phyloP scores from a whole-genome alignment of 352 stramenopile species.

The Pythium myriotylum region DNA sequence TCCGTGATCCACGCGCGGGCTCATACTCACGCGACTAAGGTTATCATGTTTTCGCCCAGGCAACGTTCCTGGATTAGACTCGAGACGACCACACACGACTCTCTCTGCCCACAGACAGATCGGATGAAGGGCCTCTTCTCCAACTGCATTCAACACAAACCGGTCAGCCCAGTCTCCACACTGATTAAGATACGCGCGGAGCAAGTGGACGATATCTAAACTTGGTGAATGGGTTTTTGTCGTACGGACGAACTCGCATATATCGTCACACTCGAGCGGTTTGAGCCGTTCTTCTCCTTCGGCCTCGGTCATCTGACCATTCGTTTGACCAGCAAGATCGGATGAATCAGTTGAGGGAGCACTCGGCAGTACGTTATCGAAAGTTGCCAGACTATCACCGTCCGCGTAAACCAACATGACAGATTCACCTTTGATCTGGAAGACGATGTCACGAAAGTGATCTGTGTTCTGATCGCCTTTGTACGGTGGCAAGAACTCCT shows the following conservation, averaged over 20 bases:
- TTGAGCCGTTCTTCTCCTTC: not conserved
- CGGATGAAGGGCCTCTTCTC: constrained; percentile 39
- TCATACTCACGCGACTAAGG: not conserved
- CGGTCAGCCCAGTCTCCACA: constrained; percentile 57
- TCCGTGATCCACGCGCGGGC: constrained; percentile 3
- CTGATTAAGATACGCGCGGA: constrained; percentile 48
- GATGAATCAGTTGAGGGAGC: not conserved
- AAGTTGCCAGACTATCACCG: constrained; percentile 10
- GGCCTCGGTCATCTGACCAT: not conserved
- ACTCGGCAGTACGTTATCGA: constrained; percentile 18
- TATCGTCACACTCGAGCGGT: constrained; percentile 4
- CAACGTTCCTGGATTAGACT: not conserved
- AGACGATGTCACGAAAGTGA: not conserved
- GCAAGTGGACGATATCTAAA: constrained; percentile 5
- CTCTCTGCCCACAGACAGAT: constrained; percentile 68
- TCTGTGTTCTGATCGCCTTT: not conserved
- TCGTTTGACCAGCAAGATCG: not conserved
- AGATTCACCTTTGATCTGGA: constrained; percentile 7
- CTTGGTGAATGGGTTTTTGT: not conserved
- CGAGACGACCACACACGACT: constrained; percentile 33
- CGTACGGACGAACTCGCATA: constrained; percentile 11
- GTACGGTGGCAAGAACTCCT: constrained; percentile 42
- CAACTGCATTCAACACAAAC: constrained; percentile 28
- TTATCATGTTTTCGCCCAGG: not conserved
- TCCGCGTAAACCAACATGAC: constrained; percentile 10